Conservation (phyloP, 2,329 filamentous ascomycete species). For the Samsoniella hepiali region DNA sequence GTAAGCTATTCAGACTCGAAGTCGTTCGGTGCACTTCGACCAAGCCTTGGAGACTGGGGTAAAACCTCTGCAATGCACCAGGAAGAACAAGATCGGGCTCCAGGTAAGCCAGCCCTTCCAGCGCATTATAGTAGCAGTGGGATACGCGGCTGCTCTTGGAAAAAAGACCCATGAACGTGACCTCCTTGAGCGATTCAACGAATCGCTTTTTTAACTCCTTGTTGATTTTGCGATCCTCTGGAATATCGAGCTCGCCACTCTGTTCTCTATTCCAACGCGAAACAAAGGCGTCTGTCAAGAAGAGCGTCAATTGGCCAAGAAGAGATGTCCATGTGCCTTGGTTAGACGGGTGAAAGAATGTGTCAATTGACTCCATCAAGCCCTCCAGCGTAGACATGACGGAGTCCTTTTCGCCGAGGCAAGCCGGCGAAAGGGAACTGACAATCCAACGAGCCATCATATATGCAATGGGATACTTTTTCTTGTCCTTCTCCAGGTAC, state of each 20-base stretch:
- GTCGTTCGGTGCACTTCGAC: slow-evolving; percentile 97
- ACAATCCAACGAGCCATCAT: slow-evolving; percentile 91
- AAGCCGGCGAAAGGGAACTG: slow-evolving; percentile 85
- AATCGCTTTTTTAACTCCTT: slow-evolving; percentile 82
- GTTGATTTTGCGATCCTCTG: slow-evolving; percentile 73
- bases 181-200: slow-evolving; percentile 82
- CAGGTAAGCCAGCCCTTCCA: slow-evolving; percentile 85
- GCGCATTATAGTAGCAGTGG: slow-evolving; percentile 83
- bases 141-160: slow-evolving; percentile 91
- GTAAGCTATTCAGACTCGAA: slow-evolving; percentile 85
- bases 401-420: slow-evolving; percentile 72
- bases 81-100: slow-evolving; percentile 91
- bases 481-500: slow-evolving; percentile 86
- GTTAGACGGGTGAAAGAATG: slow-evolving; percentile 98
- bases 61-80: slow-evolving; percentile 91
- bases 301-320: slow-evolving; percentile 85
- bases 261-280: slow-evolving; percentile 96
- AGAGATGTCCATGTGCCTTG: slow-evolving; percentile 88
- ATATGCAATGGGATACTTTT: slow-evolving; percentile 88
- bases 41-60: slow-evolving; percentile 91
- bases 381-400: slow-evolving; percentile 83
- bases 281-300: slow-evolving; percentile 92
- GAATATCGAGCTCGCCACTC: slow-evolving; percentile 86
- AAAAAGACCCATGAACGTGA: slow-evolving; percentile 97
- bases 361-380: slow-evolving; percentile 91